Conservation (phyloP, 164 flowering plant genomes). For the Protea cynaroides region DNA sequence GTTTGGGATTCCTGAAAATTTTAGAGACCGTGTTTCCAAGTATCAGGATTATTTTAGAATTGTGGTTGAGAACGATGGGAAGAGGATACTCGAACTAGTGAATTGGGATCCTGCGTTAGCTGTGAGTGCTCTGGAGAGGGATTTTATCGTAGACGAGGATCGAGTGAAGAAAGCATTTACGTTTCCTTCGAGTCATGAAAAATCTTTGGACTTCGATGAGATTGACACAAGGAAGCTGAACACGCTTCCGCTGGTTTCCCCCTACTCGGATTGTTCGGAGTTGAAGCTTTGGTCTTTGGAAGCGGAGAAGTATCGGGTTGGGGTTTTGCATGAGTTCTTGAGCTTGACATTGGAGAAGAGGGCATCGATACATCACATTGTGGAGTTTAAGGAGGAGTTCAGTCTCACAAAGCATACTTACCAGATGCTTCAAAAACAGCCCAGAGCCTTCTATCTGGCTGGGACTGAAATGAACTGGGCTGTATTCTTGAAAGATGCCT, state of each 20-base stretch:
- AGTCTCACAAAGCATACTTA: slow-evolving; percentile 86
- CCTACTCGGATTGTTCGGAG: slow-evolving; percentile 73
- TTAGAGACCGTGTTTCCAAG: slow-evolving; percentile 63
- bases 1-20: slow-evolving; percentile 89
- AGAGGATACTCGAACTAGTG: slow-evolving; percentile 60
- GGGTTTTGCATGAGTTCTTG: slow-evolving; percentile 77
- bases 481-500: slow-evolving; percentile 76
- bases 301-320: slow-evolving; percentile 82
- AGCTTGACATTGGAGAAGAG: slow-evolving; percentile 93
- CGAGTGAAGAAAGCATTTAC: slow-evolving; percentile 61
- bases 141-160: slow-evolving; percentile 74
- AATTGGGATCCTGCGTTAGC: slow-evolving; percentile 78
- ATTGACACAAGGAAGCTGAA: slow-evolving; percentile 59
- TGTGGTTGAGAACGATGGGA: slow-evolving; percentile 60
- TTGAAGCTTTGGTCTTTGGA: slow-evolving; percentile 69
- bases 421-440: slow-evolving; percentile 74
- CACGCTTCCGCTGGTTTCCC: slow-evolving; percentile 82
- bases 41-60: slow-evolving; percentile 61
- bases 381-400: slow-evolving; percentile 84
- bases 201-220: slow-evolving; percentile 57
- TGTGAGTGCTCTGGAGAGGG: slow-evolving; percentile 70
- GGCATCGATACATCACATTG: slow-evolving; percentile 79
- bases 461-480: slow-evolving; percentile 96
- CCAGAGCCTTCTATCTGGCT: slow-evolving; percentile 27
- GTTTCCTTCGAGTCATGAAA: slow-evolving; percentile 56